phyloP scores from a whole-genome alignment of 371 early-diverging fungal genomes.

The Chytridium lagenaria region DNA sequence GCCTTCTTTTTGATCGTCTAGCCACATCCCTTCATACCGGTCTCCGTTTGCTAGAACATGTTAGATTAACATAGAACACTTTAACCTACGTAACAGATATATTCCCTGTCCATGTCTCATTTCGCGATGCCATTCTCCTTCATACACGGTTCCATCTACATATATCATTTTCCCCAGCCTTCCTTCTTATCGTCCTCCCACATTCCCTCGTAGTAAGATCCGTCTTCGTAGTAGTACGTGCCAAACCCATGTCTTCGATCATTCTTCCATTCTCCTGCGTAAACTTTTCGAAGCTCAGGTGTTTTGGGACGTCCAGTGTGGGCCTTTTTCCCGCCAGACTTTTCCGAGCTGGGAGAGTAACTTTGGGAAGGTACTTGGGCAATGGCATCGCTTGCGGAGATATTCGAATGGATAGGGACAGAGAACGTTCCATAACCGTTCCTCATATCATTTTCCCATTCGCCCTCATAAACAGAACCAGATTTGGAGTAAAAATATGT shows the following conservation, averaged over 20 bases:
- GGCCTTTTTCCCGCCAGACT: not conserved
- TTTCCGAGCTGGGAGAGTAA: not conserved
- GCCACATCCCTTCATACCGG: slow-evolving; percentile 63
- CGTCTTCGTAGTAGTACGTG: slow-evolving; percentile 59
- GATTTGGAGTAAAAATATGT: slow-evolving; percentile 48
- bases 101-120: slow-evolving; percentile 61
- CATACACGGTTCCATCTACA: slow-evolving; percentile 56
- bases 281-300: slow-evolving; percentile 54
- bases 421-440: slow-evolving; percentile 60
- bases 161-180: slow-evolving; percentile 64
- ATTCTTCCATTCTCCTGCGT: slow-evolving; percentile 58
- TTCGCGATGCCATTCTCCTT: slow-evolving; percentile 64
- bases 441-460: slow-evolving; percentile 53
- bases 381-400: not conserved
- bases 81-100: slow-evolving; percentile 51
- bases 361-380: not conserved
- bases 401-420: slow-evolving; percentile 37
- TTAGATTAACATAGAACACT: not conserved
- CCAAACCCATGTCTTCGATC: slow-evolving; percentile 58
- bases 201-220: slow-evolving; percentile 54
- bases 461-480: slow-evolving; percentile 58
- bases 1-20: slow-evolving; percentile 62
- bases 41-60: slow-evolving; percentile 53
- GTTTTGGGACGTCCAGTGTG: not conserved
- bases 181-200: slow-evolving; percentile 57